Base-by-base conservation (phyloP, 495 filamentous ascomycete species). In the Terfezia boudieri region DNA sequence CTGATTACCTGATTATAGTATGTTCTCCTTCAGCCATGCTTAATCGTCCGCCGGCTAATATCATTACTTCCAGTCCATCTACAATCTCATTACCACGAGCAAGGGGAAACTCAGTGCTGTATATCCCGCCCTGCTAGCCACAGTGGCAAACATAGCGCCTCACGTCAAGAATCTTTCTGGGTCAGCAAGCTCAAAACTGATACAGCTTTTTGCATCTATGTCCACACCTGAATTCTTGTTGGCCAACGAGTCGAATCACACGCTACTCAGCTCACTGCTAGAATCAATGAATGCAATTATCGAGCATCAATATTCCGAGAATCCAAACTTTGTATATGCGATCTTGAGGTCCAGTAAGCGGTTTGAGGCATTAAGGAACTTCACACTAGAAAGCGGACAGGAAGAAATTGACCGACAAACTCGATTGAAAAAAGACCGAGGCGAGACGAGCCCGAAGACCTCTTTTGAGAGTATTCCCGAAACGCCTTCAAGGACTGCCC, bases 381-480 rank as follows among this genome's bases (percentile, higher is more conserved):
- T 99, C 66, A 95, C 92, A 0, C 74, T 96, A n/a, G 89, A 99
- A 64, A 88, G 83, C 60, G 90, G 85, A 2, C 84, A 89, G 63
- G 83, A 88, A 67, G 92, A 96, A 62, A 82, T 99, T 12, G 85
- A 96, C 65, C 77, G 84, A 41, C 75, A 81, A 50, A 81, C 79
- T 56, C 78, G 81, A 56, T 74, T 75, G 51, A 73, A 75, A 54
- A 96, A 98, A 67, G 82, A 89, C 55, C 69, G 69, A 10, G 70
- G 68, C 20, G 68, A 63, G 10, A 50, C 17, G 20, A 70, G 17
- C 61, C 67, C 46, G 22, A 53, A 60, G 38, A 54, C 49, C 26
- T 54, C 62, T 8, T 37, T 55, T 66, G 59, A 56, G 37, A 38
- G 11, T 53, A 48, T 37, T 56, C 57, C 50, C 5, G 55, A 56